Percentiles rank a stretch among this genome's conserved stretches.
Conservation (phyloP, 2,329 filamentous ascomycete genomes). For the Beauveria australis region DNA sequence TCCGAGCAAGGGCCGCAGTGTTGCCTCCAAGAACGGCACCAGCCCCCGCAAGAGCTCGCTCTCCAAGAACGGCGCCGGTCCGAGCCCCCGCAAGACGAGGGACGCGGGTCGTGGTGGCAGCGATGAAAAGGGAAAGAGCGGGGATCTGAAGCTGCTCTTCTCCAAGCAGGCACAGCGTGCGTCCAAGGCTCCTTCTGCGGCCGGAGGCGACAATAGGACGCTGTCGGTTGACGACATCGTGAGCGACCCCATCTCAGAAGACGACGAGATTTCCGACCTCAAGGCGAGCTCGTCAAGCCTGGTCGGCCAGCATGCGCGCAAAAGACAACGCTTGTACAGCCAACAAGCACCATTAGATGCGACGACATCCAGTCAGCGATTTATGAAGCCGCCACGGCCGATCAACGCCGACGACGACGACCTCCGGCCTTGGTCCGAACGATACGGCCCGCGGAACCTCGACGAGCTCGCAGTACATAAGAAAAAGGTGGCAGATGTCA, state of each 20-base stretch:
- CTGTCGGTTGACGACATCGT: conserved; percentile 39
- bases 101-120: conserved; percentile 27
- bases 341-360: conserved; percentile 17
- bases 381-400: conserved; percentile 36
- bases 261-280: conserved; percentile 46
- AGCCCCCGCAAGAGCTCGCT: conserved; percentile 19
- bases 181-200: conserved; percentile 20
- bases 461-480: conserved; percentile 91
- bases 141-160: conserved; percentile 51
- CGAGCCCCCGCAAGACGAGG: conserved; percentile 32
- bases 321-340: conserved; percentile 36
- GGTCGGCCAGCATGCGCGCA: conserved; percentile 48
- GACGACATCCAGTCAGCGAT: conserved; percentile 39
- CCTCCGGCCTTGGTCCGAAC: conserved; percentile 75
- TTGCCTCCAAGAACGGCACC: conserved; percentile 15
- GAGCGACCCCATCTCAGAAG: conserved; percentile 52
- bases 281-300: conserved; percentile 44
- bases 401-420: conserved; percentile 39
- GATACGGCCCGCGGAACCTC: conserved; percentile 65
- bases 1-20: conserved; percentile 25
- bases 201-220: conserved; percentile 20
- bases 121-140: conserved; percentile 45
- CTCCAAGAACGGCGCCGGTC: conserved; percentile 22
- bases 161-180: conserved; percentile 51
- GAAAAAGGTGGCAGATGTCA: conserved; percentile 83